Conservation (phyloP, 2,329 filamentous ascomycete genomes). For the Fusarium sublunatum region DNA sequence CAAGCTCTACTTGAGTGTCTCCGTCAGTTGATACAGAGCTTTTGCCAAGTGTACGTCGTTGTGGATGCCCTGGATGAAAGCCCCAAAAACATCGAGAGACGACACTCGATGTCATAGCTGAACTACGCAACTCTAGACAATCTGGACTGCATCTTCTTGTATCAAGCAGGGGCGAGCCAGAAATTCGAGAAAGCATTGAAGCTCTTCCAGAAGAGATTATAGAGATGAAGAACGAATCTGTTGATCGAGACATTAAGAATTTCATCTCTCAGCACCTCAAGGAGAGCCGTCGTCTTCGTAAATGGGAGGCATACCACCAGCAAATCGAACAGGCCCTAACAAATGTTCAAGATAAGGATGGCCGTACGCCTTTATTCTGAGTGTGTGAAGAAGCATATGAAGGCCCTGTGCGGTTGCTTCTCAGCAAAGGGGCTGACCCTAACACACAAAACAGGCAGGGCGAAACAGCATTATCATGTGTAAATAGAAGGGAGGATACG, state of each 20-base stretch:
- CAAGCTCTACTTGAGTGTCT: slow-evolving; percentile 40
- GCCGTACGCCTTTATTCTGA: too few species aligned
- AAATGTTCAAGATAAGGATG: not conserved
- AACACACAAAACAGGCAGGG: too few species aligned
- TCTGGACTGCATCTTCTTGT: slow-evolving; percentile 47
- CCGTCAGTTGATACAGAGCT: slow-evolving; percentile 39
- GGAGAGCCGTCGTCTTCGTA: slow-evolving; percentile 11
- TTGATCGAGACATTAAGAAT: slow-evolving; percentile 18
- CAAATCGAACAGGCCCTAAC: slow-evolving; percentile 12
- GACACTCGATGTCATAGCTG: slow-evolving; percentile 43
- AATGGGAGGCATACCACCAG: slow-evolving; percentile 11
- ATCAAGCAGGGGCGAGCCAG: slow-evolving; percentile 50
- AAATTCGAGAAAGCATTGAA: slow-evolving; percentile 45
- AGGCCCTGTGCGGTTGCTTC: too few species aligned
- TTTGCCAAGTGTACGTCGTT: slow-evolving; percentile 50
- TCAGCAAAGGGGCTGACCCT: too few species aligned
- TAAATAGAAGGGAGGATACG: too few species aligned
- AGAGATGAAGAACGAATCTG: slow-evolving; percentile 8
- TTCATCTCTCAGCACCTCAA: slow-evolving; percentile 17
- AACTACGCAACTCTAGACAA: slow-evolving; percentile 42
- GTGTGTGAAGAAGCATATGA: too few species aligned
- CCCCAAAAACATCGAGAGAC: slow-evolving; percentile 42
- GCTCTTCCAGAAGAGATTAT: slow-evolving; percentile 25
- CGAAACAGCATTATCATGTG: too few species aligned
- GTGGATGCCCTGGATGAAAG: slow-evolving; percentile 55